Evolutionary conservation across 192 early-diverging fungal species (phyloP).

Genomic region (Helicostylum pulchrum): DNA sequence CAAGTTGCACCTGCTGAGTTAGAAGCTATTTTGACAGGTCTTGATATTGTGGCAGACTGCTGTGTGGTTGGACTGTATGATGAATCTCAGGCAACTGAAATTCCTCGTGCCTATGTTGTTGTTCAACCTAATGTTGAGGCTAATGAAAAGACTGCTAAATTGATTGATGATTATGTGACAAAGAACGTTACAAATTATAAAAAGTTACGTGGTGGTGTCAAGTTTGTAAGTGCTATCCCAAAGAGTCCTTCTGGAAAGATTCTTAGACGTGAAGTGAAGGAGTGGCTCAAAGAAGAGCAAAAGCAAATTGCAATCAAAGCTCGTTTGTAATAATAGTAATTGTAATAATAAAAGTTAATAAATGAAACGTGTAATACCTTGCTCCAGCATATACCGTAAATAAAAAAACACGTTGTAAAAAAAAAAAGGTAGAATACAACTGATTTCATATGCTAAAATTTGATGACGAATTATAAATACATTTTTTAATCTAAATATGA

Average conservation of each 20-base stretch:
- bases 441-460: too few relatives aligned
- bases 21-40: slow-evolving; percentile 57
- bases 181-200: slow-evolving; percentile 70
- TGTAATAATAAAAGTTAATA: slow-evolving; percentile 12
- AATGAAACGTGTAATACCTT: background rate
- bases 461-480: too few relatives aligned
- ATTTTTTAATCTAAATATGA: too few relatives aligned
- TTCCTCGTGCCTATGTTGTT: slow-evolving; percentile 82
- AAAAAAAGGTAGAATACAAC: too few relatives aligned
- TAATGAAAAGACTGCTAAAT: slow-evolving; percentile 36
- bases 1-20: slow-evolving; percentile 76
- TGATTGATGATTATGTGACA: slow-evolving; percentile 58
- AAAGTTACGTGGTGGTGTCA: slow-evolving; percentile 75
- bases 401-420: too few relatives aligned
- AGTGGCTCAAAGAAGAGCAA: slow-evolving; percentile 26
- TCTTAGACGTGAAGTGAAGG: slow-evolving; percentile 57
- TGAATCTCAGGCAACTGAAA: slow-evolving; percentile 53
- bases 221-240: slow-evolving; percentile 67
- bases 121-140: slow-evolving; percentile 40
- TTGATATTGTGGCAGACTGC: slow-evolving; percentile 48
- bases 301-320: slow-evolving; percentile 9
- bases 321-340: slow-evolving; percentile 9
- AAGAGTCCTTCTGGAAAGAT: slow-evolving; percentile 83
- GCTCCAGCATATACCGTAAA: too few relatives aligned
- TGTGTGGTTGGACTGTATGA: slow-evolving; percentile 46